A percentile compares a stretch with the other conserved stretches of the same genome.
phyloP scores from a whole-genome alignment of 148 eudicot genomes.

The Talinum fruticosum region DNA sequence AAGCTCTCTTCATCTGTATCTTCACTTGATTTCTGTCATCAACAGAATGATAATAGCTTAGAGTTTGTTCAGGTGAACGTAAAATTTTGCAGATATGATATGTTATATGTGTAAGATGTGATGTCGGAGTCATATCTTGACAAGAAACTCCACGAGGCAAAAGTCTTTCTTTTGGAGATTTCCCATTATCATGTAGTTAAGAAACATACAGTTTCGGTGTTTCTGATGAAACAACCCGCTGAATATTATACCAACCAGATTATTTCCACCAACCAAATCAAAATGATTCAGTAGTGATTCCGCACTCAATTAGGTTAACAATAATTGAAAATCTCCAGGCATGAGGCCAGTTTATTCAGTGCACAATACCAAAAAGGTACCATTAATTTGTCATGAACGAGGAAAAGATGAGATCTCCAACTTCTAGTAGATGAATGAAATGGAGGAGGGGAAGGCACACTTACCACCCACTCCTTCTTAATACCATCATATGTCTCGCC shows the following conservation, averaged over 20 bases:
- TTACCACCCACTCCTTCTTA: slow-evolving; percentile 60
- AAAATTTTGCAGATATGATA: not conserved
- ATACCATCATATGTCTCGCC: slow-evolving; percentile 57
- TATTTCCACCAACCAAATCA: not conserved
- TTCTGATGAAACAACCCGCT: not conserved
- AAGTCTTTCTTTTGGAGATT: too few relatives aligned
- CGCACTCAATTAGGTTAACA: too few relatives aligned
- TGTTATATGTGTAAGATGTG: too few relatives aligned
- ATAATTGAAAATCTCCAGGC: too few relatives aligned
- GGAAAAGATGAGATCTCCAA: not conserved
- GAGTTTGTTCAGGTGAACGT: not conserved
- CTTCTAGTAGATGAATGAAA: not conserved
- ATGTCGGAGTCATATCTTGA: not conserved
- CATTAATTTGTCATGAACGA: not conserved
- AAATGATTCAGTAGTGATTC: not conserved
- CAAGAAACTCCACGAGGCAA: not conserved
- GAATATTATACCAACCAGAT: not conserved
- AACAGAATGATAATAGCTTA: not conserved
- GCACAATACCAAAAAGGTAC: not conserved
- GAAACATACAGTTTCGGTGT: too few relatives aligned
- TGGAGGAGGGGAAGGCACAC: not conserved
- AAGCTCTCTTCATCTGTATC: slow-evolving; percentile 47
- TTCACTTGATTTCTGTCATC: slow-evolving; percentile 42
- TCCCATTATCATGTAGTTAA: too few relatives aligned
- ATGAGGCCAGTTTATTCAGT: not conserved